phyloP scores from a whole-genome alignment of 2,329 filamentous ascomycete species.

The Aspergillus vadensis region DNA sequence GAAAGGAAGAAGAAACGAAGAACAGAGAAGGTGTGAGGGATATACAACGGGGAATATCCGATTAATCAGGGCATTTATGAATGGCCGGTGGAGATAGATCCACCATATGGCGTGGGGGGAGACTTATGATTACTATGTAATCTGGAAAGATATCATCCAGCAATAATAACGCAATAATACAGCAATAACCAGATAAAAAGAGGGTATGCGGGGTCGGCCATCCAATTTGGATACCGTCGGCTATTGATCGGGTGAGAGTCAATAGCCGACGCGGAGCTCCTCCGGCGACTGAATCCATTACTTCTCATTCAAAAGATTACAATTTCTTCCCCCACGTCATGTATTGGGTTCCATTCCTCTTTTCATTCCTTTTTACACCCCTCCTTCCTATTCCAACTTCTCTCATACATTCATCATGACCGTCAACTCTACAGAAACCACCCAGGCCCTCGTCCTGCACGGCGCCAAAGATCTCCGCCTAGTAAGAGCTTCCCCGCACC shows the following conservation, averaged over 20 bases:
- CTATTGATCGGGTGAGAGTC: conserved; percentile 12
- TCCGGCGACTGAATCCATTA: conserved; percentile 3
- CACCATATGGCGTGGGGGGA: not conserved
- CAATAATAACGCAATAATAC: too few relatives aligned
- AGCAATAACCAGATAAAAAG: too few relatives aligned
- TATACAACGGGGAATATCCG: not conserved
- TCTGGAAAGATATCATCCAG: too few relatives aligned
- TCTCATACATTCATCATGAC: conserved; percentile 23
- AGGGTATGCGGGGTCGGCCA: not conserved
- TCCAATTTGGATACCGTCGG: not conserved
- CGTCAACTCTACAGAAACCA: conserved; percentile 31
- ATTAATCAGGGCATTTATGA: not conserved
- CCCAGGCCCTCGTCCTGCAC: conserved; percentile 57
- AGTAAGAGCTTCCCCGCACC: conserved; percentile 41
- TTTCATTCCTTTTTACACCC: not conserved
- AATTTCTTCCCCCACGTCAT: not conserved
- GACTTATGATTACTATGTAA: too few relatives aligned
- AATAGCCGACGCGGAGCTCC: conserved; percentile 20
- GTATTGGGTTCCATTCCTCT: not conserved
- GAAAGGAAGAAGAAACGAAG: not conserved
- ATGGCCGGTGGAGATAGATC: not conserved
- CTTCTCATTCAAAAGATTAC: too few relatives aligned
- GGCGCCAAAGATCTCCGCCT: conserved; percentile 62
- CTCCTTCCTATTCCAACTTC: not conserved
- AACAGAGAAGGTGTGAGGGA: not conserved